Evolutionary conservation across 176 grass and related monocot genomes (phyloP), one percentile per base, ranked within the genome.

Genomic region (Oryza glaberrima): DNA sequence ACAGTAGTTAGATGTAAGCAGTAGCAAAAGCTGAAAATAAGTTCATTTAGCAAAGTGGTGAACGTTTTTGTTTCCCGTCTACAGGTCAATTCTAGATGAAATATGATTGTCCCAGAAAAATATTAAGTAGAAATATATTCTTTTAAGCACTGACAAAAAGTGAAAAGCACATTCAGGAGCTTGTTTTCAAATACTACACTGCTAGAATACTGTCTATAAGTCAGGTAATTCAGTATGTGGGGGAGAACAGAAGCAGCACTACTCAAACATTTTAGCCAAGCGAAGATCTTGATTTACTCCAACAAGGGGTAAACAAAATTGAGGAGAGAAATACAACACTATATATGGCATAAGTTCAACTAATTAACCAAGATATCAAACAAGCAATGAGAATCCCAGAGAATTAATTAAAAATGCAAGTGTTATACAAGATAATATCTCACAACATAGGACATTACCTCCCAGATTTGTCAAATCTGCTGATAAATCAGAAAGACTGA

Each of bases 381-480:
- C 38, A 15, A 70, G 28, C 66, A 69, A 52, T 70, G 67, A 70
- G 15, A 52, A 70, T 35, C 6, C 15, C 9, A 16, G 82, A 30
- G 28, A 74, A 28, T 17, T 76, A 16, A 32, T 25, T 43, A 11
- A 12, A 68, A 20, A 56, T 47, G 30, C 9, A 80, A 84, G 2
- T 40, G 19, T 2, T 67, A 17, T 47, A 30, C 52, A 79, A 22
- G 23, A 17, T 67, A 70, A 20, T 19, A 74, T 63, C 51, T 40
- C 14, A 6, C 41, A 87, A 79, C 12, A 58, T 26, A 94, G 44
- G 47, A 60, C 34, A 65, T 61, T 97, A 97, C 92, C 87, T 91
- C 87, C 92, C 77, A 97, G 85, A 83, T 90, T 97, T 72, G 92
- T 87, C 43, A 97, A 88, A 78, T 97, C 94, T 76, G 92, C 85